These are phyloP conservation scores for Withania somnifera DNA, from an alignment of 305 asterid genomes.

Conservation along the genomic window DNA sequence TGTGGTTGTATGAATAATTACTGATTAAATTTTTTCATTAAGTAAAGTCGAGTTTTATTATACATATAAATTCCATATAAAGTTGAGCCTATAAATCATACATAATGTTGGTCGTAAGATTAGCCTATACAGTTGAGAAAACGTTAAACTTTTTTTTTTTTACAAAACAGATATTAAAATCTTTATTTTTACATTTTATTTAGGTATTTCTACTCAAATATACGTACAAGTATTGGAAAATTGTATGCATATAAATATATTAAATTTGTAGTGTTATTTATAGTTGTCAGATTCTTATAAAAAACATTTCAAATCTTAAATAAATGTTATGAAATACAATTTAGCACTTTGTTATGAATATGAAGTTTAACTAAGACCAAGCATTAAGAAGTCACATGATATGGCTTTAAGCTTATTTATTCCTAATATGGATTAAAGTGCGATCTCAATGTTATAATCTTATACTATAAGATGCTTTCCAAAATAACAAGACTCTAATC, in stretches of 20 bases:
- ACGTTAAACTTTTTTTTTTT: background rate
- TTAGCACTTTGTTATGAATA: background rate
- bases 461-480: background rate
- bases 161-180: no score
- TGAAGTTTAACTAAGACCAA: background rate
- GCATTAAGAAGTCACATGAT: constrained; percentile 1
- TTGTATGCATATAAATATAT: background rate
- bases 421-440: background rate
- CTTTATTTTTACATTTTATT: no score
- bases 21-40: background rate
- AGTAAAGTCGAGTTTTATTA: no score
- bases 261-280: background rate
- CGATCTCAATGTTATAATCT: background rate
- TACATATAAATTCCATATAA: no score
- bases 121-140: background rate
- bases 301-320: background rate
- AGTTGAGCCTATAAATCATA: no score
- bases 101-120: no score
- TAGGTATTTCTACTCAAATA: background rate
- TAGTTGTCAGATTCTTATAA: background rate
- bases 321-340: background rate
- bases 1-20: background rate
- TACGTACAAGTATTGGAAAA: background rate
- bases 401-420: background rate
- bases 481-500: background rate